These are phyloP conservation scores for Hura crepitans DNA, from an alignment of 441 rosid genomes.

Conservation along the genomic window DNA sequence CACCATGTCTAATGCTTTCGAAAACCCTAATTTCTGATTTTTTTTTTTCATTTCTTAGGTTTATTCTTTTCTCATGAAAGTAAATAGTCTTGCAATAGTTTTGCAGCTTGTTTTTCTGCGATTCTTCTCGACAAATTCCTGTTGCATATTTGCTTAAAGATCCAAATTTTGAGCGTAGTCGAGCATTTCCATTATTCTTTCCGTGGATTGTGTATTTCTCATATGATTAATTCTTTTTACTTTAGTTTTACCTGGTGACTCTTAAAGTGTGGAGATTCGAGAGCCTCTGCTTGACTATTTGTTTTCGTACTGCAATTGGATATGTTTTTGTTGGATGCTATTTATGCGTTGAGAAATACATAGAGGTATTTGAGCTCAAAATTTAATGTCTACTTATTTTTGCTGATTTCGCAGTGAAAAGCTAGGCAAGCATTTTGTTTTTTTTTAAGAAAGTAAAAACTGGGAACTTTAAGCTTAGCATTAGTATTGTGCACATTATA, in stretches of 20 bases:
- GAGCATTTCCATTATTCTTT: too few species aligned
- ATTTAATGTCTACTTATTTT: neutral
- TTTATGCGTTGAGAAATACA: neutral
- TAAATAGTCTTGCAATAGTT: neutral
- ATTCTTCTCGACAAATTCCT: neutral
- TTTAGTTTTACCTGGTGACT: neutral
- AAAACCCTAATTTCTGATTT: neutral
- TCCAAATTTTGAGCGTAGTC: conserved; percentile 3
- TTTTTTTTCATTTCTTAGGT: neutral
- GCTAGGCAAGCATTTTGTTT: too few species aligned
- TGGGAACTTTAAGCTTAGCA: neutral
- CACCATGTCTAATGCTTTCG: neutral
- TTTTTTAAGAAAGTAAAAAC: too few species aligned
- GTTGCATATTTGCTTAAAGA: neutral
- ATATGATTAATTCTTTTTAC: neutral
- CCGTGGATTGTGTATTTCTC: neutral
- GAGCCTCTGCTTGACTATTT: too few species aligned
- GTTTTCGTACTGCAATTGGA: too few species aligned
- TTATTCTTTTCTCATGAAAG: neutral
- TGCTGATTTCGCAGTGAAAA: too few species aligned
- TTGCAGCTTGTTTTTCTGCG: neutral
- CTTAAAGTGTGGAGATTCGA: too few species aligned
- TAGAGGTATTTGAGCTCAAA: neutral
- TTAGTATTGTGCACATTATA: neutral
- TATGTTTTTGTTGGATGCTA: too few species aligned